Evolutionary conservation across 202 grass and related monocot genomes (phyloP).

Genomic region (Cymbopogon flexuosus): DNA sequence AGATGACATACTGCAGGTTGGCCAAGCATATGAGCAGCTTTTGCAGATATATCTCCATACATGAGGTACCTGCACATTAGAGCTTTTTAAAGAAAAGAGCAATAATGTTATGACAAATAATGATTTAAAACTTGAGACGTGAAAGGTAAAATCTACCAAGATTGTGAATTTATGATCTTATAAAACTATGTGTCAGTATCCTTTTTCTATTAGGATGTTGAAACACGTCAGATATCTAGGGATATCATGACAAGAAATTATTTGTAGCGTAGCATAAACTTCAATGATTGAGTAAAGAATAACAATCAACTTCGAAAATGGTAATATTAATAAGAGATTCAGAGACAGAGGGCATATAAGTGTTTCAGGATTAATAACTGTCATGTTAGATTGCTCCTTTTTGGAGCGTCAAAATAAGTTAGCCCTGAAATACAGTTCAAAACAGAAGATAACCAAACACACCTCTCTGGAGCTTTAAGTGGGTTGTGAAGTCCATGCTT

Average conservation of each 20-base stretch:
- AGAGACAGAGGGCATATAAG: not conserved
- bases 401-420: not conserved
- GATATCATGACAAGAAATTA: not conserved
- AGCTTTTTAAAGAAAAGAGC: constrained; percentile 17
- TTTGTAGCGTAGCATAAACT: not conserved
- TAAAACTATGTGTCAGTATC: not conserved
- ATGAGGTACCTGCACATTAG: constrained; percentile 70
- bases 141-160: not conserved
- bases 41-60: constrained; percentile 90
- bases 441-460: constrained; percentile 15
- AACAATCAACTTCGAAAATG: not conserved
- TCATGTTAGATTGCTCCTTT: not conserved
- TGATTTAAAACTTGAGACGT: not conserved
- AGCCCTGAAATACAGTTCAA: not conserved
- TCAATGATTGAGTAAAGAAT: not conserved
- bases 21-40: constrained; percentile 67
- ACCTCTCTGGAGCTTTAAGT: constrained; percentile 86
- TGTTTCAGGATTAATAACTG: not conserved
- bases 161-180: not conserved
- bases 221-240: not conserved
- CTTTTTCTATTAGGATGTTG: not conserved
- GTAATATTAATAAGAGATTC: not conserved
- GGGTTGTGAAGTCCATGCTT: constrained; percentile 98
- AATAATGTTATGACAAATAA: not conserved
- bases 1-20: constrained; percentile 63